Conservation (phyloP, 2,329 filamentous ascomycete genomes). For the Claviceps sp. region DNA sequence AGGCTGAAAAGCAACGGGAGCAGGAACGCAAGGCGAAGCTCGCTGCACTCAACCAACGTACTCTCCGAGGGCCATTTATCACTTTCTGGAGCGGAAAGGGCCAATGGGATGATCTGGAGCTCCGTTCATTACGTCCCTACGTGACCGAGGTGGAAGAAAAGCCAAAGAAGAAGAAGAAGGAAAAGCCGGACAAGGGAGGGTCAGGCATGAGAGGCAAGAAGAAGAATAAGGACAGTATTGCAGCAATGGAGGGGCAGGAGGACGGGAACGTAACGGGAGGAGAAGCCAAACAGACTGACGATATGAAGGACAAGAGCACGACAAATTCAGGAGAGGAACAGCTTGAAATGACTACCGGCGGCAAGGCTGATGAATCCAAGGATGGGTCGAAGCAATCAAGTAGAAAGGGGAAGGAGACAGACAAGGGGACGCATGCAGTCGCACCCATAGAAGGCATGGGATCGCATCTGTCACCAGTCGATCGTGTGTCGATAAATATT, state of each 20-base stretch:
- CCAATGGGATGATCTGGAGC: conserved; percentile 63
- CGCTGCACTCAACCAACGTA: conserved; percentile 76
- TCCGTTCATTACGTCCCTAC: conserved; percentile 56
- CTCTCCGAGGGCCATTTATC: conserved; percentile 76
- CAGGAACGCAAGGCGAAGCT: conserved; percentile 73
- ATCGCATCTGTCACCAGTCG: background rate
- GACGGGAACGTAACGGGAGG: background rate
- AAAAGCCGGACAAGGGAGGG: conserved; percentile 22
- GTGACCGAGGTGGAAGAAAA: conserved; percentile 51
- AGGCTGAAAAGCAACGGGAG: conserved; percentile 77
- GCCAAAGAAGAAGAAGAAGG: conserved; percentile 46
- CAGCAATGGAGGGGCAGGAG: conserved; percentile 7
- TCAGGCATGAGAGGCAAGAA: conserved; percentile 16
- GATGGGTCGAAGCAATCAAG: background rate
- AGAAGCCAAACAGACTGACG: conserved; percentile 6
- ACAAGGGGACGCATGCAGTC: background rate
- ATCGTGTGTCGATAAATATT: background rate
- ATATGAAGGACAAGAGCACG: conserved; percentile 5
- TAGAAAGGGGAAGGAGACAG: background rate
- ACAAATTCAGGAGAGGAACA: background rate
- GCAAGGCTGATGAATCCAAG: background rate
- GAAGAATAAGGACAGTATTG: conserved; percentile 15
- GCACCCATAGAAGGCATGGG: background rate
- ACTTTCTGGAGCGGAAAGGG: conserved; percentile 90
- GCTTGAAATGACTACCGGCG: background rate